Evolutionary conservation across 148 eudicot genomes (phyloP).

Genomic region (Drosera capensis): DNA sequence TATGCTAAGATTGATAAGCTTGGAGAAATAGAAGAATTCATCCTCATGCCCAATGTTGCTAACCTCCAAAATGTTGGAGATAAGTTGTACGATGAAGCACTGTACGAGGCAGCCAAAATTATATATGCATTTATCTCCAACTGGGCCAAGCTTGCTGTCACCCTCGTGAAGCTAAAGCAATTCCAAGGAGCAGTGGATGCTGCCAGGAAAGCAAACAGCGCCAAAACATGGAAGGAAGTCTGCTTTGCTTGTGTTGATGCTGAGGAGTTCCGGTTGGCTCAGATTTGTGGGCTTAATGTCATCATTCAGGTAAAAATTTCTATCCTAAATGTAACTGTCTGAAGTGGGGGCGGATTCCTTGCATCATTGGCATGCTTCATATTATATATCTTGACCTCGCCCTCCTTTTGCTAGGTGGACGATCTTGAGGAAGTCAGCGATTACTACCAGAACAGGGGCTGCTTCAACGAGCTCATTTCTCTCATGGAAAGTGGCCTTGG

Average conservation of each 20-base stretch:
- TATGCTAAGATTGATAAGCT: slow-evolving; percentile 92
- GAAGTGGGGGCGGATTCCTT: no score
- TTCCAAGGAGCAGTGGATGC: slow-evolving; percentile 99
- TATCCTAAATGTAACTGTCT: no score
- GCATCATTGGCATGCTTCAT: background rate
- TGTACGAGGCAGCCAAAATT: slow-evolving; percentile 92
- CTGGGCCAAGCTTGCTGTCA: slow-evolving; percentile 85
- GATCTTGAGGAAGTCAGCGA: slow-evolving; percentile 96
- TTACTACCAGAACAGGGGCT: slow-evolving; percentile 93
- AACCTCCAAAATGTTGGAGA: slow-evolving; percentile 93
- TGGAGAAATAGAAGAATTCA: slow-evolving; percentile 85
- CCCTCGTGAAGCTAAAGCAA: slow-evolving; percentile 74
- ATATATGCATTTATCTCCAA: slow-evolving; percentile 89
- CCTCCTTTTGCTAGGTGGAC: slow-evolving; percentile 42
- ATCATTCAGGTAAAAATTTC: slow-evolving; percentile 53
- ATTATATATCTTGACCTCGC: background rate
- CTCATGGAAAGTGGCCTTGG: slow-evolving; percentile 98
- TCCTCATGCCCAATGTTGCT: slow-evolving; percentile 96
- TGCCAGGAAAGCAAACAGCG: slow-evolving; percentile 87
- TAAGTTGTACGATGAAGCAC: slow-evolving; percentile 72
- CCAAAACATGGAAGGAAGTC: slow-evolving; percentile 97
- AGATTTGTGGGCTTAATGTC: slow-evolving; percentile 91
- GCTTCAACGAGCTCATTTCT: slow-evolving; percentile 87
- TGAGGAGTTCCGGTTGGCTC: slow-evolving; percentile 97
- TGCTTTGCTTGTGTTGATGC: slow-evolving; percentile 99